Conservation (phyloP, 345 rosid genomes). For the Iberis pinnata region DNA sequence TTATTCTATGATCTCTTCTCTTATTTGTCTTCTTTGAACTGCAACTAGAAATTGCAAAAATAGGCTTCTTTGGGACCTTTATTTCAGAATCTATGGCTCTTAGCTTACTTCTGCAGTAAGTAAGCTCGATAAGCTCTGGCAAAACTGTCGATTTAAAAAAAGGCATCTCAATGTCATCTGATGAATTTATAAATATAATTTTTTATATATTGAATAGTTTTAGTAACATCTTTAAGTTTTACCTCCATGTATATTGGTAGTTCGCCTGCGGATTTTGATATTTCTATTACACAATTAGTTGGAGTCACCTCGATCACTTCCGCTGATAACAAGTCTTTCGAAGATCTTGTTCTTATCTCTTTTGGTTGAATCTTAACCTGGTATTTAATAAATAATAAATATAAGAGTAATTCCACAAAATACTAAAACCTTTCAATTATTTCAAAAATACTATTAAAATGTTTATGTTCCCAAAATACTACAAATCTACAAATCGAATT, state of each 20-base stretch:
- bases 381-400: not conserved
- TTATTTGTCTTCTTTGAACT: conserved; percentile 3
- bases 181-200: not conserved
- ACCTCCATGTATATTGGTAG: conserved; percentile 58
- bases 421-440: too few species aligned
- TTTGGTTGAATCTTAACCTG: conserved; percentile 69
- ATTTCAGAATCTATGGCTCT: conserved; percentile 3
- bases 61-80: conserved; percentile 8
- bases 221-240: conserved; percentile 2
- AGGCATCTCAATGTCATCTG: too few species aligned
- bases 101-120: conserved; percentile 42
- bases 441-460: too few species aligned
- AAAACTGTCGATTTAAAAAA: conserved; percentile 44
- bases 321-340: conserved; percentile 57
- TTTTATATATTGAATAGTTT: not conserved
- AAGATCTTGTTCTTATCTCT: conserved; percentile 52
- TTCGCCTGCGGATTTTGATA: conserved; percentile 77
- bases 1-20: conserved; percentile 4
- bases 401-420: too few species aligned
- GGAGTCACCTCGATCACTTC: conserved; percentile 88
- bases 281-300: conserved; percentile 71
- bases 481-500: too few species aligned
- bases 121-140: conserved; percentile 63
- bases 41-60: conserved; percentile 6
- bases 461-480: too few species aligned